Conservation (phyloP, 768 basidiomycete genomes). For the Mycena haematopus region DNA sequence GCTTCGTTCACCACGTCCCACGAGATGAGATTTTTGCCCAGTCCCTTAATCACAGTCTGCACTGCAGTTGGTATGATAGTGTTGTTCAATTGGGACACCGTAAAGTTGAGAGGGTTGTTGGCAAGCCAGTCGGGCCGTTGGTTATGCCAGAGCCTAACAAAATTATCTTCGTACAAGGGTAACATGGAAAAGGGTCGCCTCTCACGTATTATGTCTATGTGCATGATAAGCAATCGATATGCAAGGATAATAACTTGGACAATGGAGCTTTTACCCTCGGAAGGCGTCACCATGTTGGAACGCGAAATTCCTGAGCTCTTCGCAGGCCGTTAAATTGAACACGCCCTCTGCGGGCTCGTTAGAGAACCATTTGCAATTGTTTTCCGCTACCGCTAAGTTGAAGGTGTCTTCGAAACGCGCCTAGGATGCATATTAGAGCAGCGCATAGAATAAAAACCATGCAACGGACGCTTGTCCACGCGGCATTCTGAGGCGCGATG, state of each 20-base stretch:
- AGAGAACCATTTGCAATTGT: slow-evolving; percentile 31
- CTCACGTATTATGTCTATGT: slow-evolving; percentile 28
- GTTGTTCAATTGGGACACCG: slow-evolving; percentile 23
- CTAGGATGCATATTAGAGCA: slow-evolving; percentile 2
- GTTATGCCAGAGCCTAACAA: slow-evolving; percentile 25
- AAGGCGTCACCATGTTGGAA: slow-evolving; percentile 20
- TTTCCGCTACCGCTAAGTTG: slow-evolving; percentile 28
- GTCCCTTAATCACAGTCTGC: slow-evolving; percentile 21
- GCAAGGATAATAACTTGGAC: not conserved
- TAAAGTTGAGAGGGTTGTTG: slow-evolving; percentile 29
- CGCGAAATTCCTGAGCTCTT: slow-evolving; percentile 20
- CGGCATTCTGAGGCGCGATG: slow-evolving; percentile 23
- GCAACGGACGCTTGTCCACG: slow-evolving; percentile 24
- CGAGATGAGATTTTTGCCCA: slow-evolving; percentile 22
- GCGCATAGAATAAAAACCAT: not conserved
- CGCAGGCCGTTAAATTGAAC: slow-evolving; percentile 29
- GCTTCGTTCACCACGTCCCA: slow-evolving; percentile 30
- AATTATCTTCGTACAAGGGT: not conserved
- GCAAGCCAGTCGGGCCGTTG: slow-evolving; percentile 29
- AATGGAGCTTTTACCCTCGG: slow-evolving; percentile 19
- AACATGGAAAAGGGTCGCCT: not conserved
- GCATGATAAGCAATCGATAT: not conserved
- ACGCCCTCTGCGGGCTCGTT: slow-evolving; percentile 25
- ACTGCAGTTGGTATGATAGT: slow-evolving; percentile 29
- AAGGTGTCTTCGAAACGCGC: slow-evolving; percentile 28